Evolutionary conservation across 140 eudicot species (phyloP).

Genomic region (Senecio squalidus): DNA sequence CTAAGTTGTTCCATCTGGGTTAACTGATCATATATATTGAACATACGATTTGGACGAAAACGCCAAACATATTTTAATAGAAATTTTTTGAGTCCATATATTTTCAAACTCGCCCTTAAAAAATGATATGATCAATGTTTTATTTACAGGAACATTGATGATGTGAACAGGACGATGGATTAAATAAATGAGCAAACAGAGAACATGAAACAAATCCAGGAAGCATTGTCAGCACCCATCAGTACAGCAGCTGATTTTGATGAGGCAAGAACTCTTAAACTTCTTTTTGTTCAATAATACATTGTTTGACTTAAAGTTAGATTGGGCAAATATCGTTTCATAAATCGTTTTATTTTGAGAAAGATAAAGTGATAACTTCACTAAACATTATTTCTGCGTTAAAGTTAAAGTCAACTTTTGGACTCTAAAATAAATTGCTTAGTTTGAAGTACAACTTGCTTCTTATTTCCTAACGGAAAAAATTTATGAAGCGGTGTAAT

Average conservation of each 20-base stretch:
- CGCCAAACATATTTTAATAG: too few species aligned
- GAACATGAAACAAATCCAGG: slow-evolving; percentile 44
- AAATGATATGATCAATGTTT: too few species aligned
- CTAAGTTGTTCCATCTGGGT: too few species aligned
- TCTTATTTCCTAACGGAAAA: neutral
- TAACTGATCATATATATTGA: too few species aligned
- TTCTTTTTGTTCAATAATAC: neutral
- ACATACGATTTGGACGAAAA: too few species aligned
- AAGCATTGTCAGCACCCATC: slow-evolving; percentile 37
- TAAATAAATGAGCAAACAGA: slow-evolving; percentile 46
- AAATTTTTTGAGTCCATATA: too few species aligned
- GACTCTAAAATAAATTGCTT: neutral
- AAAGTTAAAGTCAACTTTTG: neutral
- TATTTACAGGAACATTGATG: slow-evolving; percentile 42
- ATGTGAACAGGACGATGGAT: slow-evolving; percentile 44
- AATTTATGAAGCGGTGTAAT: neutral
- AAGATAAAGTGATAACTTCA: neutral
- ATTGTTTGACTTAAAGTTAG: slow-evolving; percentile 1
- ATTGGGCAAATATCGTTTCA: neutral
- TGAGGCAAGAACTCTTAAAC: slow-evolving; percentile 22
- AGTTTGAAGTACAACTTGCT: neutral
- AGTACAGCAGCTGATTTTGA: slow-evolving; percentile 50
- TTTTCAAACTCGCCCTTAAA: too few species aligned
- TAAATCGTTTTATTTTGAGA: neutral
- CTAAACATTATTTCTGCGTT: neutral